Conservation (phyloP, 1,284 basidiomycete species). For the Moniliophthora roreri region DNA sequence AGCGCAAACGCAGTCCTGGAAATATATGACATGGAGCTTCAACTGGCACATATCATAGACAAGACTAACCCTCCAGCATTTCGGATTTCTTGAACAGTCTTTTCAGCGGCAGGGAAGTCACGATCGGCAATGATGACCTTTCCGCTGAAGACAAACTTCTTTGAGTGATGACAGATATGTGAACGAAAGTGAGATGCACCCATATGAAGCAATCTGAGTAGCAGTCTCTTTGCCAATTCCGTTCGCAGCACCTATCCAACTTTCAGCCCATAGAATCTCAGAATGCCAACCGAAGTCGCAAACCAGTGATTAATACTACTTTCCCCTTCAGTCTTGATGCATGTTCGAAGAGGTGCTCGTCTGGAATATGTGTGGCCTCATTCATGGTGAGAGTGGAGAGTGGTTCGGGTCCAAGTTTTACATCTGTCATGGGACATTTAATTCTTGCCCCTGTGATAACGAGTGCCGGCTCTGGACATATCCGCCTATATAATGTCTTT, state of each 20-base stretch:
- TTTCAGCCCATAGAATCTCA: not conserved
- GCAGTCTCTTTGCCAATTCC: constrained; percentile 56
- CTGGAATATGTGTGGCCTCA: not conserved
- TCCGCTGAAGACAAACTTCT: constrained; percentile 34
- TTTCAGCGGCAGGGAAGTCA: constrained; percentile 37
- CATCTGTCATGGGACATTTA: too few relatives aligned
- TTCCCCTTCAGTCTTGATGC: constrained; percentile 44
- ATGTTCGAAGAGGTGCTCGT: constrained; percentile 37
- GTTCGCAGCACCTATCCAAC: constrained; percentile 45
- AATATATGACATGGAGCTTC: not conserved
- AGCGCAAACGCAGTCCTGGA: constrained; percentile 42
- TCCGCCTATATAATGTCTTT: too few relatives aligned
- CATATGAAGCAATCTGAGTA: constrained; percentile 41
- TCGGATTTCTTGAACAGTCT: constrained; percentile 41
- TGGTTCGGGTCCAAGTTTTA: not conserved
- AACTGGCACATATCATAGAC: not conserved
- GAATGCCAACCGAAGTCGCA: constrained; percentile 1
- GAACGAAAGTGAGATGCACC: constrained; percentile 33
- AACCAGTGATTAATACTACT: constrained; percentile 58
- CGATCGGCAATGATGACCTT: constrained; percentile 58
- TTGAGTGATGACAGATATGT: not conserved
- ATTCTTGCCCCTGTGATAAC: too few relatives aligned
- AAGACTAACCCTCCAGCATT: constrained; percentile 44
- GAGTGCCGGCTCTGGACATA: too few relatives aligned
- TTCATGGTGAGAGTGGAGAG: not conserved